A percentile compares a stretch with the other conserved stretches of the same genome.
Conservation (phyloP, 2,329 filamentous ascomycete genomes). For the Sarocladiaceae sp. region DNA sequence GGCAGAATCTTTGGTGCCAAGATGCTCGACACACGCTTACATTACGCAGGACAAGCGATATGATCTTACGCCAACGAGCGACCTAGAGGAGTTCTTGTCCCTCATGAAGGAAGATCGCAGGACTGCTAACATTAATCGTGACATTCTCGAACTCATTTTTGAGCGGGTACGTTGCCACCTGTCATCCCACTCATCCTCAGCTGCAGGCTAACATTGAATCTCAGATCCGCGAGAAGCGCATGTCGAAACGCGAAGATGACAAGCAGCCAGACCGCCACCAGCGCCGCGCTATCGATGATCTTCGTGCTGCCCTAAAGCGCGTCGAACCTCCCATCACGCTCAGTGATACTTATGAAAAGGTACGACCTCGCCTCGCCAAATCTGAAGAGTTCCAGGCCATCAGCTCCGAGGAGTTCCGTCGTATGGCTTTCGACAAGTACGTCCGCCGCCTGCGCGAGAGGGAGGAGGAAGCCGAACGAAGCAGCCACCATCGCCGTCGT, state of each 20-base stretch:
- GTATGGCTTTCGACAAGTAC: constrained; percentile 83
- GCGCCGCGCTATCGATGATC: constrained; percentile 73
- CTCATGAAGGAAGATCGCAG: constrained; percentile 81
- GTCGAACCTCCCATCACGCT: constrained; percentile 75
- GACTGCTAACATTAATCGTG: constrained; percentile 78
- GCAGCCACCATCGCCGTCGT: constrained; percentile 51
- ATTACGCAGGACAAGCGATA: constrained; percentile 71
- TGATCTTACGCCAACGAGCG: constrained; percentile 81
- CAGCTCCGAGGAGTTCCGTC: constrained; percentile 73
- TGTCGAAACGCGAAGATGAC: constrained; percentile 77
- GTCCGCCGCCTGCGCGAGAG: constrained; percentile 87
- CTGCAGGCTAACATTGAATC: neutral
- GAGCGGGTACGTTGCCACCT: constrained; percentile 65
- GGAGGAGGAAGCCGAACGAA: constrained; percentile 72
- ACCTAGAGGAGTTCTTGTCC: constrained; percentile 79
- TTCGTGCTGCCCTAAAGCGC: constrained; percentile 83
- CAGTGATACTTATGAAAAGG: constrained; percentile 82
- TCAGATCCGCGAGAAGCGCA: constrained; percentile 77
- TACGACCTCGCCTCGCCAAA: constrained; percentile 72
- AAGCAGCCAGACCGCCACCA: constrained; percentile 80
- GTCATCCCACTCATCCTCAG: neutral
- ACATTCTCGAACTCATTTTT: constrained; percentile 75
- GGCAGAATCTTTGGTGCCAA: neutral
- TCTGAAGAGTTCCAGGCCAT: constrained; percentile 80
- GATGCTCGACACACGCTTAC: too few species aligned